Evolutionary conservation across 305 asterid genomes (phyloP).

Genomic region (Coffea humblotiana): DNA sequence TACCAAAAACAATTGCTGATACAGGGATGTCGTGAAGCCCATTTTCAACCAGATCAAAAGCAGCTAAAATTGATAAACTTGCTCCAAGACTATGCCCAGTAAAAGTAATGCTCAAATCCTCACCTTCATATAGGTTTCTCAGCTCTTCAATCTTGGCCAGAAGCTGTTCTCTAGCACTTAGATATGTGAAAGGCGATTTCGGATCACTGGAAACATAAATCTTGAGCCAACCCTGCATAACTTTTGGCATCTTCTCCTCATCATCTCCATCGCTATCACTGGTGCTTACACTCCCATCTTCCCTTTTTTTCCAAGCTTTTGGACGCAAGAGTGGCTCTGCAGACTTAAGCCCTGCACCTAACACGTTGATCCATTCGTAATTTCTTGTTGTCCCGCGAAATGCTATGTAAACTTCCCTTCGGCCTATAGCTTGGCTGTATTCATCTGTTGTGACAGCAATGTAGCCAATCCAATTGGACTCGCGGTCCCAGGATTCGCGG

Average conservation of each 20-base stretch:
- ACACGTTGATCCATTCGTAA: slow-evolving; percentile 72
- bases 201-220: slow-evolving; percentile 64
- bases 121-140: slow-evolving; percentile 41
- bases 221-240: slow-evolving; percentile 77
- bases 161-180: slow-evolving; percentile 63
- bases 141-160: slow-evolving; percentile 33
- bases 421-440: slow-evolving; percentile 40
- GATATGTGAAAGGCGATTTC: slow-evolving; percentile 57
- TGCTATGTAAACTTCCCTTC: slow-evolving; percentile 68
- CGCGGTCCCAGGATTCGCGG: slow-evolving; percentile 79
- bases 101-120: slow-evolving; percentile 54
- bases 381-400: slow-evolving; percentile 76
- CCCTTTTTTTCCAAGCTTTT: slow-evolving; percentile 15
- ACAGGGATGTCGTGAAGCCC: slow-evolving; percentile 68
- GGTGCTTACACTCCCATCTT: neutral
- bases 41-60: slow-evolving; percentile 76
- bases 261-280: slow-evolving; percentile 6
- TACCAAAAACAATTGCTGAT: slow-evolving; percentile 71
- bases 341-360: slow-evolving; percentile 52
- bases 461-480: slow-evolving; percentile 89
- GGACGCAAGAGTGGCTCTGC: slow-evolving; percentile 37
- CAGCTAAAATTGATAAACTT: slow-evolving; percentile 52
- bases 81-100: slow-evolving; percentile 90
- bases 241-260: slow-evolving; percentile 39
- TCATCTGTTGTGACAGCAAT: slow-evolving; percentile 58